These are phyloP conservation scores for Leccinum insolens DNA, from an alignment of 1,284 basidiomycete species.

Conservation along the genomic window DNA sequence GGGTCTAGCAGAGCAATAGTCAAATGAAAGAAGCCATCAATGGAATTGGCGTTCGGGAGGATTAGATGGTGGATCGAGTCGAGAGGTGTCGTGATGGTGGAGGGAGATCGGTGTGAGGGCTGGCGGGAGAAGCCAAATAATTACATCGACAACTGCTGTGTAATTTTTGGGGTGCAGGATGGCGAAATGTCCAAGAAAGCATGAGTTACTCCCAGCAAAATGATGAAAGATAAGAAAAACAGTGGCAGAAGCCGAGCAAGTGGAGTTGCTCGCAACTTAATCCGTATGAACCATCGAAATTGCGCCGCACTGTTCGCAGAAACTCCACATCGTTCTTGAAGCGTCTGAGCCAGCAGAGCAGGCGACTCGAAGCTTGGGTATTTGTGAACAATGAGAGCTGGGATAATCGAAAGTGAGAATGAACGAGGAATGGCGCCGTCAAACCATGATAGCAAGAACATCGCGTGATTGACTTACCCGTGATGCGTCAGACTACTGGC, in stretches of 20 bases:
- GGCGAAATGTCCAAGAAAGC: constrained; percentile 24
- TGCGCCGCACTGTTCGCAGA: constrained; percentile 84
- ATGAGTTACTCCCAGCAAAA: constrained; percentile 37
- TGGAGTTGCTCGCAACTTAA: constrained; percentile 33
- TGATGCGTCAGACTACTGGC: constrained; percentile 57
- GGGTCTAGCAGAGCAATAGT: constrained; percentile 22
- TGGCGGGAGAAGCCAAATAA: constrained; percentile 10
- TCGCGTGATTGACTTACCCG: neutral
- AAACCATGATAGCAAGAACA: constrained; percentile 12
- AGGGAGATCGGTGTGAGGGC: constrained; percentile 15
- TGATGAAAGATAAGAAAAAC: constrained; percentile 38
- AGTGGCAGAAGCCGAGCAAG: constrained; percentile 12
- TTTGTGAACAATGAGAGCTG: constrained; percentile 72
- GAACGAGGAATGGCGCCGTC: constrained; percentile 9
- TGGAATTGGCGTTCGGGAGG: constrained; percentile 18
- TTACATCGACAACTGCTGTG: constrained; percentile 25
- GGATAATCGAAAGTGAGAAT: constrained; percentile 15
- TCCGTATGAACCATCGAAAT: constrained; percentile 74
- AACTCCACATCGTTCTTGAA: constrained; percentile 79
- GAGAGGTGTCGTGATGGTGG: constrained; percentile 19
- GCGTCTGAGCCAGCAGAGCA: constrained; percentile 63
- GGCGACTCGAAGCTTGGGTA: constrained; percentile 73
- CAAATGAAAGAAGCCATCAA: constrained; percentile 17
- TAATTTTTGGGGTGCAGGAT: constrained; percentile 26
- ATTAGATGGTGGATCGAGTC: constrained; percentile 22